These are phyloP conservation scores for Anacardium occidentale DNA, from an alignment of 345 rosid species.

Conservation along the genomic window DNA sequence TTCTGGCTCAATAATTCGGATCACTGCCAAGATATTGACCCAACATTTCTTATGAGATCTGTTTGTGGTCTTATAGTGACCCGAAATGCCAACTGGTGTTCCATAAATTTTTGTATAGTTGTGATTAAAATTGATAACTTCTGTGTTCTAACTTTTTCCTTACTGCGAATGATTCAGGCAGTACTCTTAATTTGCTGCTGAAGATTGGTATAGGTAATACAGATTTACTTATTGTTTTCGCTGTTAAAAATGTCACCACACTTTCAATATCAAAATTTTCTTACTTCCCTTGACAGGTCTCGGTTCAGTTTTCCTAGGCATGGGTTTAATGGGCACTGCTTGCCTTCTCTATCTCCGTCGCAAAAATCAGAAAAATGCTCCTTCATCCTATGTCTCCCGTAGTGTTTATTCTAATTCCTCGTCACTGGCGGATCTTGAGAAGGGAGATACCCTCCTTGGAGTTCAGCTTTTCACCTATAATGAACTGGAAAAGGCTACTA, in stretches of 20 bases:
- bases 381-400: slow-evolving; percentile 35
- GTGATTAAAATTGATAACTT: background rate
- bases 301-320: slow-evolving; percentile 19
- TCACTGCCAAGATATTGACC: no score
- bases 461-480: slow-evolving; percentile 55
- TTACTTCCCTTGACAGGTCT: slow-evolving; percentile 28
- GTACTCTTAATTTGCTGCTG: rapidly evolving
- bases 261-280: no score
- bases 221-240: background rate
- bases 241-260: background rate
- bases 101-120: background rate
- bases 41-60: no score
- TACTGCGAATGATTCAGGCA: background rate
- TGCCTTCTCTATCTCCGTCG: slow-evolving; percentile 27
- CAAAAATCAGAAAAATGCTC: slow-evolving; percentile 30
- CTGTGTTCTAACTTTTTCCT: background rate
- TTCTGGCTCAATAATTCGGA: no score
- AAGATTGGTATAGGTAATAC: background rate
- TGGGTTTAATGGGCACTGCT: background rate
- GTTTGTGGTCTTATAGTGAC: background rate
- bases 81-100: background rate
- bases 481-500: slow-evolving; percentile 73
- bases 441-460: slow-evolving; percentile 37
- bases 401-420: slow-evolving; percentile 41
- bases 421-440: slow-evolving; percentile 46